Conservation (phyloP, 805 yeast genomes). For the Jamesozyma spencerorum region DNA sequence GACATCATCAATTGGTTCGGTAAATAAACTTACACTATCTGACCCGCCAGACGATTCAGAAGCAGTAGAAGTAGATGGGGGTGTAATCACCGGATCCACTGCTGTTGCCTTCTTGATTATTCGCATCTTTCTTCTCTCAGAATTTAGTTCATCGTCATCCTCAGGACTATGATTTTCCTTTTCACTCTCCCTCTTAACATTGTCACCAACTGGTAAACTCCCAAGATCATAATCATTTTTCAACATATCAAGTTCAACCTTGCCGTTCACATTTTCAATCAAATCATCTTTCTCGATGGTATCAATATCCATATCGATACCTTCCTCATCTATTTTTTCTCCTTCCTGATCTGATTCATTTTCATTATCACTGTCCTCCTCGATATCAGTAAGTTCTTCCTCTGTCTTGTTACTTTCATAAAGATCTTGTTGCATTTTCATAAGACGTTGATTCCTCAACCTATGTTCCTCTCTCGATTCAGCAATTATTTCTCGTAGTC, state of each 20-base stretch:
- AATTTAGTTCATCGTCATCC: conserved; percentile 13
- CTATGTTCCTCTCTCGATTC: conserved; percentile 34
- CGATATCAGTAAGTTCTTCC: conserved; percentile 13
- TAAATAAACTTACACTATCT: no score
- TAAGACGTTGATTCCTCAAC: conserved; percentile 14
- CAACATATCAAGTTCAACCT: neutral
- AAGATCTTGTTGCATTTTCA: conserved; percentile 18
- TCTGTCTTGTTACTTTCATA: conserved; percentile 22
- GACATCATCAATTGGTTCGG: no score
- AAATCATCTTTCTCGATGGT: neutral
- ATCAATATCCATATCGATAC: conserved; percentile 1
- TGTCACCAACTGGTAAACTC: neutral
- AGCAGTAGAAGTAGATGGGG: no score
- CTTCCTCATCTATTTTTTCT: conserved; percentile 5
- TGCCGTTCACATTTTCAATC: neutral
- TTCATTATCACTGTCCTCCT: conserved; percentile 1
- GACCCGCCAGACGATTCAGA: conserved; percentile 22
- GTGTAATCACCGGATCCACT: no score
- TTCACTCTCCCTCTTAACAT: no score
- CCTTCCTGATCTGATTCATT: neutral
- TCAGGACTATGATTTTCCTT: conserved; percentile 4
- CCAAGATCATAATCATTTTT: neutral
- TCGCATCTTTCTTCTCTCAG: conserved; percentile 22
- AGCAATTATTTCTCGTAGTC: conserved; percentile 33
- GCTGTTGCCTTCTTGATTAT: conserved; percentile 16